These are phyloP conservation scores for Scutellaria barbata DNA, from an alignment of 257 asterid species.

Conservation along the genomic window DNA sequence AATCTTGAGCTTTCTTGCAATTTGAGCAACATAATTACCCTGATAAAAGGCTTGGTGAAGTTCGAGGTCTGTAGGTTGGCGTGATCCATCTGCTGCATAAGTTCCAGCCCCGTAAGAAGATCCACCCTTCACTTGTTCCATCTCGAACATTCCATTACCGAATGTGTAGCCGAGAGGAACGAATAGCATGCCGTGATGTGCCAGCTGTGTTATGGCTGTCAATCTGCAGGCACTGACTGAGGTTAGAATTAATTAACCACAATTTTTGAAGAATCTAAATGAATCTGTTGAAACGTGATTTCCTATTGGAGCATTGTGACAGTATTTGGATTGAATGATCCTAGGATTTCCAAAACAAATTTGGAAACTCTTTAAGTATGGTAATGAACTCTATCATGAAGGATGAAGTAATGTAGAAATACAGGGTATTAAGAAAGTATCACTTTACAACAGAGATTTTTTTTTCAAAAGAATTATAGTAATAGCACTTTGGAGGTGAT, in stretches of 20 bases:
- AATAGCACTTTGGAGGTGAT: too few species aligned
- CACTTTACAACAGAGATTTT: too few species aligned
- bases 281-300: neutral
- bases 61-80: constrained; percentile 75
- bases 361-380: neutral
- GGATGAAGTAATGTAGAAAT: neutral
- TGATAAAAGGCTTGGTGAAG: constrained; percentile 86
- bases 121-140: constrained; percentile 84
- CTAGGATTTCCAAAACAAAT: neutral
- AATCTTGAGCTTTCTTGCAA: constrained; percentile 66
- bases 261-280: neutral
- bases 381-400: neutral
- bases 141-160: constrained; percentile 85
- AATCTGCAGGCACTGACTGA: constrained; percentile 46
- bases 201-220: constrained; percentile 82
- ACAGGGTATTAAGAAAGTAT: too few species aligned
- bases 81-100: constrained; percentile 86
- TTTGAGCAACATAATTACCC: constrained; percentile 76
- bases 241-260: neutral
- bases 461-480: too few species aligned
- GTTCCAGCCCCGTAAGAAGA: constrained; percentile 88
- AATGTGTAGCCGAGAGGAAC: constrained; percentile 86
- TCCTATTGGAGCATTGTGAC: too few species aligned
- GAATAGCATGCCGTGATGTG: constrained; percentile 87
- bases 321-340: too few species aligned